Base-by-base conservation (phyloP, 2,329 filamentous ascomycete genomes). In the Fusarium sp. region DNA sequence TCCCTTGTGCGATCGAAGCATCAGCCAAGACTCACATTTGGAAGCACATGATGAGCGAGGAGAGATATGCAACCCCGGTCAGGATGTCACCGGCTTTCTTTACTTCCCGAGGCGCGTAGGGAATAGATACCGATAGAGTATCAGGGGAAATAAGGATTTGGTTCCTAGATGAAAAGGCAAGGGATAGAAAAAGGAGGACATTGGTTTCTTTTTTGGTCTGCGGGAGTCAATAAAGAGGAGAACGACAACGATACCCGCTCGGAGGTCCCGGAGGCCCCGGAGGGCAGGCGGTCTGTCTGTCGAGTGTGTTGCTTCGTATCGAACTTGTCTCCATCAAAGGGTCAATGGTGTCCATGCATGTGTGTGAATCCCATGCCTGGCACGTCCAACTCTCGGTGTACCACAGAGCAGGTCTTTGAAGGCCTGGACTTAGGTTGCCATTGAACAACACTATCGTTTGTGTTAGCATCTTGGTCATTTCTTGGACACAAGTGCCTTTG, bases 161-260 rank as follows among this genome's bases (percentile, higher is more conserved):
- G 40, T 34, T n/a, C 34, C 55, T 8, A 33, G 20, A 51, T 56
- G 49, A 65, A 42, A 71, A 54, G 57, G 18, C 25, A 38, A 58
- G 40, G 27, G n/a, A 56, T 55, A 49, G 29, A 55, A 49, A 68
- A 70, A 58, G 62, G 56, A 70, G 44, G 49, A 62, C 40, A 36
- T 29, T 42, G 29, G 40, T 31, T 54, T 16, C 13, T 14, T 42
- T 54, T 16, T 25, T 49, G 16, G 14, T 53, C 27, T 18, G 33
- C 20, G 36, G 29, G 36, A 57, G 18, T 31, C 14, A 31, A 49
- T 27, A 58, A 31, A 56, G 31, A 42, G 23, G 25, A 44, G 38
- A 38, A 34, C 40, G 20, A 16, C 9, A 10, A 29, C 44, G 44
- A 49, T 16, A 49, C 44, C 44, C 44, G 44, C 44, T 49, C 36